Evolutionary conservation across 2,329 filamentous ascomycete genomes (phyloP), one percentile per base, ranked within the genome.

Genomic region (Mollisiaceae sp.): DNA sequence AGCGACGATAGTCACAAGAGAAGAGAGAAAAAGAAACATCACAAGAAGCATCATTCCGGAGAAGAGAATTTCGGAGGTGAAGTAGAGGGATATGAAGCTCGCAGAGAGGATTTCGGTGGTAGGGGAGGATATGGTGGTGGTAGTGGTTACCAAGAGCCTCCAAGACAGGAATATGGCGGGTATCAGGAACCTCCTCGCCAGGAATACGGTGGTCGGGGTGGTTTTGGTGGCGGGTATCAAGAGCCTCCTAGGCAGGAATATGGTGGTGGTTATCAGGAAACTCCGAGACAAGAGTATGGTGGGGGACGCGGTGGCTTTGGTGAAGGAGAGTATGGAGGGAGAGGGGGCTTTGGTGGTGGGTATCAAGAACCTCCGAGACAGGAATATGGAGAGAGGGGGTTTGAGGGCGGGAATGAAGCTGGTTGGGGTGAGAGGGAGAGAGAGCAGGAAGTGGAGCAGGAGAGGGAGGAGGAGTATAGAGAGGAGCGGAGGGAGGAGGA

Each of bases 1-100:
- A 18, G 12, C 11, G 69, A 74, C 50, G 69, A 74, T 24, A 69
- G 71, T 41, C 66, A 71, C 38, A 35, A 54, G 50, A 54, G 32
- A 72, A 4, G 70, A 62, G 73, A 69, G 52, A 67, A 76, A 59
- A 73, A 75, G 22, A 67, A 71, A 50, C 66, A 72, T 59, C 67
- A 75, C 58, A 72, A 75, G 63, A 68, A 76, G 27, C 50, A 54
- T 32, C 47, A 52, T 18, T 32, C 24, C 32, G 50, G 50, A 18
- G 24, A 27, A 8, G 45, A 50, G 56, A 68, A 27, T 38, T 68
- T 70, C 22, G 67, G 69, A 15, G 65, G 65, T 32, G 57, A n/a
- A 8, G 50, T 62, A 50, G 64, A 60, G 27, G 62, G 52, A 41
- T 67, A 47, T 45, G 60, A 64, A 18, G 60, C 57, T 59, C 22